Evolutionary conservation across 2,329 filamentous ascomycete genomes (phyloP).

Genomic region (Colletotrichum sublineola): DNA sequence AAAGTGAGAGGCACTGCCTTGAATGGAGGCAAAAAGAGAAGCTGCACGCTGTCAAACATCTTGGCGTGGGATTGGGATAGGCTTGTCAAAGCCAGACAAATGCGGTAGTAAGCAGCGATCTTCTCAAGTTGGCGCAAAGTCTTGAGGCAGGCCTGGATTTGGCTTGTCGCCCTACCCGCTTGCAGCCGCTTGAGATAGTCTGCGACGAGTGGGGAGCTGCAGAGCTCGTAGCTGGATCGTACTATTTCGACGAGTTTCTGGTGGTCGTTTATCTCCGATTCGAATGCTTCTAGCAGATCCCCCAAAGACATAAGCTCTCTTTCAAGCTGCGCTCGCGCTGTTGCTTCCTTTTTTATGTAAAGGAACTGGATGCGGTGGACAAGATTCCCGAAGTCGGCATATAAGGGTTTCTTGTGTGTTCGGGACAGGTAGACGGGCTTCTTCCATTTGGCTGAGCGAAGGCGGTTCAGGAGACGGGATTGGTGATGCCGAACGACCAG

Average conservation of each 20-base stretch:
- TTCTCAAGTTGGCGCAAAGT: constrained; percentile 42
- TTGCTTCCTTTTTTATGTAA: constrained; percentile 36
- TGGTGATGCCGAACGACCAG: constrained; percentile 39
- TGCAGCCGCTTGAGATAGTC: constrained; percentile 36
- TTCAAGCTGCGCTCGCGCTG: constrained; percentile 26
- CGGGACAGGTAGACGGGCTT: constrained; percentile 41
- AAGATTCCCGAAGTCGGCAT: constrained; percentile 40
- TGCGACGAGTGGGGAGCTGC: constrained; percentile 23
- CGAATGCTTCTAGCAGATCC: constrained; percentile 33
- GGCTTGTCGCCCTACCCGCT: constrained; percentile 32
- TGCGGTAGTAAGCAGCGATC: constrained; percentile 42
- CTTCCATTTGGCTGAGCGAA: constrained; percentile 40
- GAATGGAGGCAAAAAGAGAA: constrained; percentile 40
- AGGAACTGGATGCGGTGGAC: constrained; percentile 37
- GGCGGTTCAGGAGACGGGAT: constrained; percentile 41
- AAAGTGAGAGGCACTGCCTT: constrained; percentile 36
- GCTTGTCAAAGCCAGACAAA: constrained; percentile 25
- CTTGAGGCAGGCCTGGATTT: constrained; percentile 42
- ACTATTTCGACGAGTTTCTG: constrained; percentile 28
- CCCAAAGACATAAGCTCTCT: constrained; percentile 25
- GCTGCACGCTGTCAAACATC: constrained; percentile 28
- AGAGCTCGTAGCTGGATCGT: constrained; percentile 33
- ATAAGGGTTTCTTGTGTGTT: constrained; percentile 42
- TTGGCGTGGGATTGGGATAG: constrained; percentile 24
- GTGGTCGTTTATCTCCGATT: constrained; percentile 26